Conservation (phyloP, 331 rosid genomes). For the Erythrophleum ivorense region DNA sequence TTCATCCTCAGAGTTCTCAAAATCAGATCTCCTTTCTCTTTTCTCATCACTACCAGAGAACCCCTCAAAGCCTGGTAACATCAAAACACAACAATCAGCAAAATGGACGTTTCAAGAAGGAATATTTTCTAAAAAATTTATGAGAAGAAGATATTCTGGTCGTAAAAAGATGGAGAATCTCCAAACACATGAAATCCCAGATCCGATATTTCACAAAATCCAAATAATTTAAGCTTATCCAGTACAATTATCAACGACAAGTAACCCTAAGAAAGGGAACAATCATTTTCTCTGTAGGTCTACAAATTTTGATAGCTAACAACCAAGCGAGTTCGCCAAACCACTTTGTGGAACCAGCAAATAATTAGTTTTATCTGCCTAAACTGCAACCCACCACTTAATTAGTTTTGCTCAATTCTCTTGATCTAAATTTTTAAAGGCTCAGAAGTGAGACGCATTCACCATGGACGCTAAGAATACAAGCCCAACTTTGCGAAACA, state of each 20-base stretch:
- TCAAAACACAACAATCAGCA: background rate
- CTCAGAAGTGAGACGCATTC: background rate
- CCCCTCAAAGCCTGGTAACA: slow-evolving; percentile 85
- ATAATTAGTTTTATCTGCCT: background rate
- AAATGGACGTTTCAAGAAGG: background rate
- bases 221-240: background rate
- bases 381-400: background rate
- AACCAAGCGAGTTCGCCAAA: background rate
- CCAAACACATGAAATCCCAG: background rate
- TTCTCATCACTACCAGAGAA: slow-evolving; percentile 90
- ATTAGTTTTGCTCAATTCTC: background rate
- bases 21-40: slow-evolving; percentile 90
- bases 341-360: background rate
- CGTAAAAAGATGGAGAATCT: background rate
- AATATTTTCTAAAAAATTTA: background rate
- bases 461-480: background rate
- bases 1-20: slow-evolving; percentile 96
- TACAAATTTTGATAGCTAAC: background rate
- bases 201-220: background rate
- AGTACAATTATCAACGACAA: background rate
- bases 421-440: background rate
- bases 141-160: background rate
- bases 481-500: background rate
- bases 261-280: background rate
- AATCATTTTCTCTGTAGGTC: background rate